phyloP scores from a whole-genome alignment of 73 alveolate genomes.

The Blepharisma stoltei region DNA sequence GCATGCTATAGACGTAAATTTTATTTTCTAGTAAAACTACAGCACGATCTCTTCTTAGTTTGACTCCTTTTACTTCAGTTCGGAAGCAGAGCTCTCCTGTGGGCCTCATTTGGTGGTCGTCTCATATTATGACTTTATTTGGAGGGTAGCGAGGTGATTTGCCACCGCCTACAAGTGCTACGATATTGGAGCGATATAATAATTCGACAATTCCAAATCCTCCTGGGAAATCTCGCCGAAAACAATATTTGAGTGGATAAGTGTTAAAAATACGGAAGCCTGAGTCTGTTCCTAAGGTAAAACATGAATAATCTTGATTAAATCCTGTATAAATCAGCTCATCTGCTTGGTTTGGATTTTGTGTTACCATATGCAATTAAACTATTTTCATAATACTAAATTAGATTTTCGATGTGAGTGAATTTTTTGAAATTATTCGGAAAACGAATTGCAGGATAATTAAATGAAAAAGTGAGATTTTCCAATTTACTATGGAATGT shows the following conservation, averaged over 20 bases:
- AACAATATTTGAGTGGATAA: slow-evolving; percentile 56
- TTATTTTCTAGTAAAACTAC: slow-evolving; percentile 67
- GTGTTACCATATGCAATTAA: too few relatives aligned
- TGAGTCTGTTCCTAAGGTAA: slow-evolving; percentile 82
- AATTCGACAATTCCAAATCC: slow-evolving; percentile 93
- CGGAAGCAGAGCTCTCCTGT: slow-evolving; percentile 90
- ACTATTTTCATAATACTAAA: too few relatives aligned
- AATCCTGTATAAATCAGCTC: slow-evolving; percentile 77
- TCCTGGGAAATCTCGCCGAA: slow-evolving; percentile 63
- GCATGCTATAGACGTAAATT: slow-evolving; percentile 85
- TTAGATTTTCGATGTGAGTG: too few relatives aligned
- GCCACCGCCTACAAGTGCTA: slow-evolving; percentile 97
- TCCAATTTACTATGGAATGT: too few relatives aligned
- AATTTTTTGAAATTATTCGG: too few relatives aligned
- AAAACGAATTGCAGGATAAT: too few relatives aligned
- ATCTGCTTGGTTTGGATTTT: slow-evolving; percentile 37
- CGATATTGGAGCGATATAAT: slow-evolving; percentile 88
- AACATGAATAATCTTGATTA: slow-evolving; percentile 86
- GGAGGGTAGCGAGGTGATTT: slow-evolving; percentile 83
- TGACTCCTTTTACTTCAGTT: slow-evolving; percentile 73
- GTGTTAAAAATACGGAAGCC: slow-evolving; percentile 78
- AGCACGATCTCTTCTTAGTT: slow-evolving; percentile 76
- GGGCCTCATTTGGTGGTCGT: slow-evolving; percentile 81
- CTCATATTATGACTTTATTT: slow-evolving; percentile 90
- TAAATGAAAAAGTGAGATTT: too few relatives aligned